Percentiles rank a stretch among this genome's conserved stretches.
Evolutionary conservation across 306 rosid genomes (phyloP).

Genomic region (Pachyrhizus erosus): DNA sequence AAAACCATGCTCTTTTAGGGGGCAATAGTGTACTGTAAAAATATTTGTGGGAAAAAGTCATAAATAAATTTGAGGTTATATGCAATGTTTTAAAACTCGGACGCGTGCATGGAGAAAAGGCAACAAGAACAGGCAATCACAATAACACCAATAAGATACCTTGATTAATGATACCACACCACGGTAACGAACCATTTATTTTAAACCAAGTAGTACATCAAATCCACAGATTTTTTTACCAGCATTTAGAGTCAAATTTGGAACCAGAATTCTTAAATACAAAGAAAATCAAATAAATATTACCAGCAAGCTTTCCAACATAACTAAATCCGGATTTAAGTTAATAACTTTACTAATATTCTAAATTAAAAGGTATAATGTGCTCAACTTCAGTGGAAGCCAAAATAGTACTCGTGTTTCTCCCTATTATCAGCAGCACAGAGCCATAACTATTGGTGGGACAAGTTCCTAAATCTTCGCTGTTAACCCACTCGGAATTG

Average conservation of each 20-base stretch:
- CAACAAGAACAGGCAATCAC: not conserved
- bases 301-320: not conserved
- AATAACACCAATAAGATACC: not conserved
- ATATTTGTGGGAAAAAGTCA: not conserved
- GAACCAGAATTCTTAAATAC: not conserved
- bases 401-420: not conserved
- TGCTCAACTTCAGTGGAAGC: slow-evolving; percentile 16
- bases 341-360: not conserved
- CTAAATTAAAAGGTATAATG: slow-evolving; percentile 10
- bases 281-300: slow-evolving; percentile 11
- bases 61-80: not conserved
- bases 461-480: slow-evolving; percentile 59
- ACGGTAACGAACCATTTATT: slow-evolving; percentile 27
- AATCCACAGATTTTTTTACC: not conserved
- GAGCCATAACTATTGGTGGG: not conserved
- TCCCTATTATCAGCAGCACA: not conserved
- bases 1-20: not conserved
- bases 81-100: no score
- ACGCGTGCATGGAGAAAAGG: not conserved
- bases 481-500: slow-evolving; percentile 52
- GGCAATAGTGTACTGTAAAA: not conserved
- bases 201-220: no score
- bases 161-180: not conserved
- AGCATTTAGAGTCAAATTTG: not conserved
- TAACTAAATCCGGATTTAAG: not conserved